Base-by-base conservation (phyloP, 345 rosid species). In the Linum tenue region DNA sequence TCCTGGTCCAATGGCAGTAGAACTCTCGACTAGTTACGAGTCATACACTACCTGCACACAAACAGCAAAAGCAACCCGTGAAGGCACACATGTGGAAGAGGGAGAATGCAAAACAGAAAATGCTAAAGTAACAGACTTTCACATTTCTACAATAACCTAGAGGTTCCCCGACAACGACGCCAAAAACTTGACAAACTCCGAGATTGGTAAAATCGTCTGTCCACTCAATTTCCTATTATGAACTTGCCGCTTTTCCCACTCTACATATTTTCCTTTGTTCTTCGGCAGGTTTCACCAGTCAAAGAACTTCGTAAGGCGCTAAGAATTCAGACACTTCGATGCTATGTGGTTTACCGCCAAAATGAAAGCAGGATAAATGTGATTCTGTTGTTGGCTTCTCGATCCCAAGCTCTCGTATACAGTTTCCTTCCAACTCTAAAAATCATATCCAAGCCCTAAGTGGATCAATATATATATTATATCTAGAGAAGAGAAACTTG, bases 311-410 rank as follows among this genome's bases (percentile, higher is more conserved):
- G 91, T 72, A 95, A 91, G 81, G 65, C 73, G 38, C 83, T 86
- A 73, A 86, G 99, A 70, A 87, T 89, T 74, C 99, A 89, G 71
- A 95, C 96, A 43, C 86, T 91, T 11, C 91, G 98, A 61, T 83
- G 95, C 62, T 89, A 91, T 79, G 90, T 70, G 42, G 73, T 95
- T 65, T 89, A 87, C 73, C 84, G 98, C 67, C 95, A 85, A 77
- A 91, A 80, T 74, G 90, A 94, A 40, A 66, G 77, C 68, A 80
- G 96, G 79, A 78, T 95, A 62, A 85, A 88, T 71, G 89, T 95
- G 22, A 80, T 89, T 66, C 97, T 95, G 1, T 92, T 87, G 56
- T 65, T 81, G 65, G 95, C 98, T 65, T 92, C 98, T 44, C 95
- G 98, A 1, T 73, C 86, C 71, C 98, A 92, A 82, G 96, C 95